These are phyloP conservation scores for Zymoseptoria ardabiliae DNA, from an alignment of 2,329 filamentous ascomycete genomes.

Conservation along the genomic window DNA sequence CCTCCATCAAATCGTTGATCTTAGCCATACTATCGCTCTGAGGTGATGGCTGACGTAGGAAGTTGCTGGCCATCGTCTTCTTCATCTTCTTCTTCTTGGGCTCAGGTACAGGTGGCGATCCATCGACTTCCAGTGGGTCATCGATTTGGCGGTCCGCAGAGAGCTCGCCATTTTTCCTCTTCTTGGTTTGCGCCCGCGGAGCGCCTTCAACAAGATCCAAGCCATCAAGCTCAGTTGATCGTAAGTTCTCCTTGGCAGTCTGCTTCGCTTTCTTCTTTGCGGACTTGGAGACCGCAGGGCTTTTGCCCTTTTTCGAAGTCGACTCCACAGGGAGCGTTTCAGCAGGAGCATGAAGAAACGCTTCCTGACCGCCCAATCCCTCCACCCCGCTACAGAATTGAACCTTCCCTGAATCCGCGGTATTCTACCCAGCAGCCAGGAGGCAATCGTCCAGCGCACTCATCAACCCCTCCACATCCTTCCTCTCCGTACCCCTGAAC, in stretches of 20 bases:
- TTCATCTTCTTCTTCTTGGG: neutral
- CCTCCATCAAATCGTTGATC: neutral
- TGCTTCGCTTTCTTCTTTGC: neutral
- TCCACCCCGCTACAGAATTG: neutral
- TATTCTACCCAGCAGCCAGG: conserved; percentile 22
- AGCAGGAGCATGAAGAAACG: neutral
- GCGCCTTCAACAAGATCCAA: neutral
- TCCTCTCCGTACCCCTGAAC: conserved; percentile 32
- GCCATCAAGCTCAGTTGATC: neutral
- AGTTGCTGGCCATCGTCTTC: neutral
- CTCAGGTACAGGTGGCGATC: neutral
- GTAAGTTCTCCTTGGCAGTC: neutral
- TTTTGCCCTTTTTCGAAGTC: neutral
- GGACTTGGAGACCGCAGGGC: neutral
- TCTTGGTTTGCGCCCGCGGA: neutral
- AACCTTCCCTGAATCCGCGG: neutral
- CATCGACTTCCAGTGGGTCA: neutral
- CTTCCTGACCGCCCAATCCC: neutral
- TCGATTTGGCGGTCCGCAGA: neutral
- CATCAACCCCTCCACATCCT: conserved; percentile 26
- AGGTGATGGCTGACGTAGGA: neutral
- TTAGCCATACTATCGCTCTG: neutral
- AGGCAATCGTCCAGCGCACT: conserved; percentile 34
- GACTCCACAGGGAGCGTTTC: neutral
- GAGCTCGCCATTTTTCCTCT: neutral